phyloP scores from a whole-genome alignment of 164 flowering plant genomes.

The Vitis vinifera region DNA sequence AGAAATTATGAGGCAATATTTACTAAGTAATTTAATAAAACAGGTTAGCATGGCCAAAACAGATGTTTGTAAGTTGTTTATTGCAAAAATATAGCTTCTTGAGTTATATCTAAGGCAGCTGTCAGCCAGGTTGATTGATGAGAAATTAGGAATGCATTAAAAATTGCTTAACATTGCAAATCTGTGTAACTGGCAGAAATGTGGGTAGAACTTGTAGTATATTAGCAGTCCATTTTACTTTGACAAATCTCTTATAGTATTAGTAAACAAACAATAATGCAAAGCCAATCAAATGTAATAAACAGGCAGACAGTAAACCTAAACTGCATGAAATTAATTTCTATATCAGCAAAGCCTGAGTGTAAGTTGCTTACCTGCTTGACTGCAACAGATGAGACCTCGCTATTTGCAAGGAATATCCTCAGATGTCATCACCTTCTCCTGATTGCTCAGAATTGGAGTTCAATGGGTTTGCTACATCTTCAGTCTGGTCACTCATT shows the following conservation, averaged over 20 bases:
- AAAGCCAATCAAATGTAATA: not conserved
- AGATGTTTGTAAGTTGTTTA: not conserved
- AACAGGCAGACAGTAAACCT: not conserved
- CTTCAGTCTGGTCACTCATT: constrained; percentile 26
- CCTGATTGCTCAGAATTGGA: constrained; percentile 19
- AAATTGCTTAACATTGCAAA: no score
- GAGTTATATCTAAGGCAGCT: no score
- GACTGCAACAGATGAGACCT: not conserved
- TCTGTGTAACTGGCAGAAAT: no score
- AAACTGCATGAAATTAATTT: not conserved
- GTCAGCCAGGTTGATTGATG: no score
- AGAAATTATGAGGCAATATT: not conserved
- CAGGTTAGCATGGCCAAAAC: not conserved
- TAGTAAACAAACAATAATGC: not conserved
- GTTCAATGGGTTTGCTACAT: constrained; percentile 23
- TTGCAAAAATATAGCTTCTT: not conserved
- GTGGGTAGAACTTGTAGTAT: not conserved
- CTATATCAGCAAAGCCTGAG: not conserved
- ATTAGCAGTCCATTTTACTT: not conserved
- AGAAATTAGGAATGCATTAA: no score
- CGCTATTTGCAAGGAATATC: not conserved
- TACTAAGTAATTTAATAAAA: no score
- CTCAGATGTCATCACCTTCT: constrained; percentile 15
- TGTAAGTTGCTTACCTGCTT: constrained; percentile 4
- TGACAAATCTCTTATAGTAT: not conserved